Evolutionary conservation across 164 flowering plant genomes (phyloP).

Genomic region (Nymphaea thermarum): DNA sequence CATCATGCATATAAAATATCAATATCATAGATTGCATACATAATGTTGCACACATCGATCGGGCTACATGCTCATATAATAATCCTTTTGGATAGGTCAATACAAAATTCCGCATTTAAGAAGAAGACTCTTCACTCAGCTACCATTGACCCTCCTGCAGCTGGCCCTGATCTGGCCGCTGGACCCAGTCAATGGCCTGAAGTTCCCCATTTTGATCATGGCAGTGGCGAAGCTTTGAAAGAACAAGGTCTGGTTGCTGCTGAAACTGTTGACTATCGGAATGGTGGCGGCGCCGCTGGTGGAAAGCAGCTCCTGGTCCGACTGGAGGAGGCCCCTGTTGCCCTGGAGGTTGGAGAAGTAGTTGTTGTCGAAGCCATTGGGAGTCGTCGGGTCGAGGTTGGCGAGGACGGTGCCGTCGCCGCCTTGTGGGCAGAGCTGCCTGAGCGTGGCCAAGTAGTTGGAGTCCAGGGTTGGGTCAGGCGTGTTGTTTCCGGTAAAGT

Average conservation of each 20-base stretch:
- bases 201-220: slow-evolving; percentile 41
- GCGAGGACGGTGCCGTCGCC: slow-evolving; percentile 6
- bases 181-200: slow-evolving; percentile 15
- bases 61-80: too few species aligned
- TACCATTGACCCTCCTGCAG: slow-evolving; percentile 14
- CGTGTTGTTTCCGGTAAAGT: slow-evolving; percentile 15
- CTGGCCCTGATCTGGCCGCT: slow-evolving; percentile 13
- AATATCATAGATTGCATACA: too few species aligned
- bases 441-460: slow-evolving; percentile 19
- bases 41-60: too few species aligned
- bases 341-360: slow-evolving; percentile 32
- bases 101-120: too few species aligned
- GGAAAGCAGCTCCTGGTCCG: slow-evolving; percentile 34
- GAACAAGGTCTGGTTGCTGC: slow-evolving; percentile 19
- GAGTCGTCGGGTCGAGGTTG: slow-evolving; percentile 26
- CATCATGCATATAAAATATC: too few species aligned
- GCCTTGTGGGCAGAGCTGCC: slow-evolving; percentile 22
- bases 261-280: slow-evolving; percentile 18
- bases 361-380: slow-evolving; percentile 27
- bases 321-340: slow-evolving; percentile 26
- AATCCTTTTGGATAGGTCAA: too few species aligned
- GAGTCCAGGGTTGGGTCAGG: slow-evolving; percentile 30
- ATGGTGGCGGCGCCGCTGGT: slow-evolving; percentile 16
- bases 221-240: slow-evolving; percentile 23
- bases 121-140: background rate